Percentiles rank a stretch among this genome's conserved stretches.
These are phyloP conservation scores for Blastobotrys aristatus DNA, from an alignment of 1,139 yeast species.

Conservation along the genomic window DNA sequence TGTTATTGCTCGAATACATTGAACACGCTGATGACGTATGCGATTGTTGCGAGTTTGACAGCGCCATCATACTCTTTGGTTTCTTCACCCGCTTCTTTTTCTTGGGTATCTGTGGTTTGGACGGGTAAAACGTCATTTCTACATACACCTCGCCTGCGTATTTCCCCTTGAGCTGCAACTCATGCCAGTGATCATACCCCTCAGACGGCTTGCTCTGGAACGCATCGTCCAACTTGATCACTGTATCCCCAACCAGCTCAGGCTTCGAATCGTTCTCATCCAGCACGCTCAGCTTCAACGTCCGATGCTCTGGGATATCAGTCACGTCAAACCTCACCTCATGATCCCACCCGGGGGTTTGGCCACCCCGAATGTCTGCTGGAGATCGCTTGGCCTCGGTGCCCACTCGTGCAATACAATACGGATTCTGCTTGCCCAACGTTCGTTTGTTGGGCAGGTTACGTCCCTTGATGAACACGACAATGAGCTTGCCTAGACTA, in stretches of 20 bases:
- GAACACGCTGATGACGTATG: neutral
- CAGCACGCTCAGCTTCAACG: constrained; percentile 65
- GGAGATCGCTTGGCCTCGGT: constrained; percentile 73
- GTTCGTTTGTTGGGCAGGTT: constrained; percentile 80
- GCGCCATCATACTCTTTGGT: constrained; percentile 1
- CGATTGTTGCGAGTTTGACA: neutral
- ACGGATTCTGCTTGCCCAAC: constrained; percentile 86
- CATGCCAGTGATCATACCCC: constrained; percentile 87
- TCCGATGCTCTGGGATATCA: constrained; percentile 39
- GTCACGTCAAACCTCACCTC: constrained; percentile 68
- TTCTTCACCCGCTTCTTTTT: constrained; percentile 4
- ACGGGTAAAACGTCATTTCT: constrained; percentile 88
- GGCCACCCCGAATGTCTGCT: constrained; percentile 78
- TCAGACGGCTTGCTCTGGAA: constrained; percentile 56
- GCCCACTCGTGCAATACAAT: constrained; percentile 75
- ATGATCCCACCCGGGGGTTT: constrained; percentile 82
- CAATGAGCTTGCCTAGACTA: constrained; percentile 35
- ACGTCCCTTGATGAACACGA: constrained; percentile 37
- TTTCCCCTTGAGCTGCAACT: constrained; percentile 58
- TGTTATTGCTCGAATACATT: neutral
- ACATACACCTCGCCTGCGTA: constrained; percentile 85
- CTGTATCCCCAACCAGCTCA: constrained; percentile 76
- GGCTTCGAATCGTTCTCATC: constrained; percentile 88
- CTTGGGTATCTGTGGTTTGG: constrained; percentile 24
- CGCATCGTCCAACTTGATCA: constrained; percentile 70